Conservation (phyloP, 106 monocot species). For the Platanthera zijinensis region DNA sequence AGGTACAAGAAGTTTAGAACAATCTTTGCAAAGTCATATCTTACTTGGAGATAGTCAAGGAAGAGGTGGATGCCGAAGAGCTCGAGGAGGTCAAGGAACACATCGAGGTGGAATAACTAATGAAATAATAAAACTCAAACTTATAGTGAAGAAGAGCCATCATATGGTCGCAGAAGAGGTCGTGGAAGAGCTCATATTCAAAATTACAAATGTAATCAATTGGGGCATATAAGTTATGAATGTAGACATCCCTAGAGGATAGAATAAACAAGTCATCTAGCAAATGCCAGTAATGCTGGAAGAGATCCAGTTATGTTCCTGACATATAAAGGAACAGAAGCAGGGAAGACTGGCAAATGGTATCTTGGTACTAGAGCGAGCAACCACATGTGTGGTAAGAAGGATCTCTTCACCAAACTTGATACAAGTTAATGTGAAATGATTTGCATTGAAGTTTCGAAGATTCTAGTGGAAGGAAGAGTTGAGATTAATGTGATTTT, state of each 20-base stretch:
- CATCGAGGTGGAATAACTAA: not conserved
- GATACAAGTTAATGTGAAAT: too few species aligned
- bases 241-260: not conserved
- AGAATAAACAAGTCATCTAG: not conserved
- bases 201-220: not conserved
- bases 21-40: not conserved
- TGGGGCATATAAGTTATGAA: not conserved
- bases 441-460: too few species aligned
- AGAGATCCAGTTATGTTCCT: not conserved
- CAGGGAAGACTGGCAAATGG: not conserved
- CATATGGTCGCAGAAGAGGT: not conserved
- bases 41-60: not conserved
- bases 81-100: not conserved
- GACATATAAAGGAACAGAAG: not conserved
- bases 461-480: too few species aligned
- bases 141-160: not conserved
- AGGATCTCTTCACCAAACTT: too few species aligned
- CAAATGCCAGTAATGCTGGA: too few species aligned
- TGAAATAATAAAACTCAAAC: not conserved
- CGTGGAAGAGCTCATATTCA: not conserved
- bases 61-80: not conserved
- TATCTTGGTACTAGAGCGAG: too few species aligned
- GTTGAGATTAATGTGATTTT: too few species aligned
- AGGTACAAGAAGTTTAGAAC: too few species aligned
- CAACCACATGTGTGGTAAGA: too few species aligned